phyloP scores from a whole-genome alignment of 176 grass and related monocot genomes.

The Eleusine coracana region DNA sequence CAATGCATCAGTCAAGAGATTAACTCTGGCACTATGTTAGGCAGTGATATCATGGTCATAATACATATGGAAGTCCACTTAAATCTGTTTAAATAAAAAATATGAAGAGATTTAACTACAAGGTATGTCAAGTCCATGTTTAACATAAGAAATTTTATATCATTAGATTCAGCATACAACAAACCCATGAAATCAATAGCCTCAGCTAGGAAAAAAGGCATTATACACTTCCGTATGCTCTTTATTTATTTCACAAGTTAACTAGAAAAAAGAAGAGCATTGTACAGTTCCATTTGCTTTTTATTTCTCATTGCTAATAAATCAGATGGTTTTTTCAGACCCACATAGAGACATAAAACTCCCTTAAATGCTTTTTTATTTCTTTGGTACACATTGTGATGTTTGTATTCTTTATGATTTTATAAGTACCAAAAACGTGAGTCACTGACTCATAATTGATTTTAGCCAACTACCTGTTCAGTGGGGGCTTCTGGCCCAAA shows the following conservation, averaged over 20 bases:
- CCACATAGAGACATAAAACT: neutral
- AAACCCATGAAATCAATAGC: slow-evolving; percentile 13
- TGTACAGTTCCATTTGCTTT: neutral
- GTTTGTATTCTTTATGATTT: slow-evolving; percentile 20
- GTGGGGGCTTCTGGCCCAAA: slow-evolving; percentile 81
- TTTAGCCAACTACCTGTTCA: slow-evolving; percentile 53
- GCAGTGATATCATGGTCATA: slow-evolving; percentile 5
- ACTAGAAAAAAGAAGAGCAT: neutral
- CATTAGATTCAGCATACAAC: neutral
- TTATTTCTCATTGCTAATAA: slow-evolving; percentile 1
- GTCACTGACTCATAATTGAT: slow-evolving; percentile 3
- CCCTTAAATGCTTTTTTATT: neutral
- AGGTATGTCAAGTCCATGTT: neutral
- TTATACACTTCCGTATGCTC: neutral
- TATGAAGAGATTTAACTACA: slow-evolving; percentile 19
- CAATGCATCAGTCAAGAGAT: neutral
- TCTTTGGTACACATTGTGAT: neutral
- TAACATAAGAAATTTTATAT: slow-evolving; percentile 10
- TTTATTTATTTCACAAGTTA: slow-evolving; percentile 21
- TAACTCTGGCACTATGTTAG: slow-evolving; percentile 10
- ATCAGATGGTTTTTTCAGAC: slow-evolving; percentile 11
- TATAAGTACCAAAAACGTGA: slow-evolving; percentile 10
- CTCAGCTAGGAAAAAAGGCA: neutral
- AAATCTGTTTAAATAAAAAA: slow-evolving; percentile 18
- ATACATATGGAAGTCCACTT: slow-evolving; percentile 11